Evolutionary conservation across 176 grass and related monocot genomes (phyloP), one percentile per base, ranked within the genome.

Genomic region (Areca catechu): DNA sequence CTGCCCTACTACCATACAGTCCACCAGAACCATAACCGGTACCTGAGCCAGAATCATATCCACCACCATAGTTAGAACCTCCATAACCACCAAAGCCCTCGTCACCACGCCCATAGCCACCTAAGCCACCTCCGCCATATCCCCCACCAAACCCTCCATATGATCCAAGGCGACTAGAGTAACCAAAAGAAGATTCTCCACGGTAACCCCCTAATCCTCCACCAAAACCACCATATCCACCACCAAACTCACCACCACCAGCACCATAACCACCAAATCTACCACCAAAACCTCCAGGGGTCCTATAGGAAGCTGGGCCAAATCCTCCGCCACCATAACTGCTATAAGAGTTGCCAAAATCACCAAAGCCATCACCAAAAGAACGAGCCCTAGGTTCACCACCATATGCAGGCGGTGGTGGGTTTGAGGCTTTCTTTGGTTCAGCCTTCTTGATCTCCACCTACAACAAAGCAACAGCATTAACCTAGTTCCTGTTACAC

Each of bases 361-460:
- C 75, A 64, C 77, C 62, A 60, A 61, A 71, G 48, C 74, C 63
- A 74, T 90, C 75, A 62, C 83, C 75, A 85, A 83, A 88, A 65
- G 84, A 74, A 25, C 67, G 81, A 18, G 76, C 72, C 70, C 86
- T 86, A 88, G 74, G 60, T 66, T 80, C 75, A 64, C 82, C 83
- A 95, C 73, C 74, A 89, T 68, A 78, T 64, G 43, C 63, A 78
- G 77, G 62, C 24, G 37, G 50, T 57, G 74, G 78, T 74, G 69
- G 65, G 58, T 85, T 88, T 67, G 80, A 77, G 55, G 74, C 73
- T 85, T 91, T 97, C 92, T 91, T 97, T 85, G 86, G 92, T 90
- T 97, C 86, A 72, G 92, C 92, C 86, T 82, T 97, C 80, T 97
- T 97, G 75, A 97, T 84, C 78, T 97, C 86, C 77, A 97, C 83